Base-by-base conservation (phyloP, 2,329 filamentous ascomycete genomes). In the Colletotrichum lindemuthianum region DNA sequence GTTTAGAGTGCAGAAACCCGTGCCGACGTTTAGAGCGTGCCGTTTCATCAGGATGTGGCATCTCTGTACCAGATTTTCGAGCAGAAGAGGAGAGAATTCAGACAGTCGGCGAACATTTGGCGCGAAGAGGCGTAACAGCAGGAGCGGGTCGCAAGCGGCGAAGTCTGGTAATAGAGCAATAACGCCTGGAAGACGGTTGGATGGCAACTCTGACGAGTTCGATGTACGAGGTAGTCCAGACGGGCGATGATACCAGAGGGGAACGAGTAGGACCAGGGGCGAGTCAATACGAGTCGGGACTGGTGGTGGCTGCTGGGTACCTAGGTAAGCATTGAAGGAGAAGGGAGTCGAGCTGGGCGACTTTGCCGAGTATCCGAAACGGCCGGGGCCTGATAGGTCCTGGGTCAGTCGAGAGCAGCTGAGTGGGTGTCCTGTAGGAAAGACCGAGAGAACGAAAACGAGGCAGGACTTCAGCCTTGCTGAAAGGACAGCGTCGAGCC, bases 401-500 rank as follows among this genome's bases (percentile, higher is more conserved):
- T 16, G 7, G 32, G 43, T 16, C 40, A 33, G 36, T 13, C 32
- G 41, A 34, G 11, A 12, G 48, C 24, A 6, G 37, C 16, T 41
- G 16, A 10, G 40, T 8, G 16, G 32, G 50, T 56, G 51, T 51
- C 24, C 24, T 24, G 24, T 24, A 24, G 51, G 34, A 40, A 41
- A 51, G 61, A 9, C 15, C 36, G 39, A 9, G 51, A 8, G 45
- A 51, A 40, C 32, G 58, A 48, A 57, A 52, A 48, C 58, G 61
- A 65, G 61, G 61, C 58, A 65, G 40, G 6, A 11, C 33, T 36
- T 65, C 60, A 60, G 64, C 60, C 60, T 67, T 47, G 60, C 51
- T 51, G 45, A 36, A 52, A 37, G 47, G 47, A 52, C 39, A 45
- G 60, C 36, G 64, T 67, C 15, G 60, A 56, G 60, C 51, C 60